Conservation (phyloP, 2,329 filamentous ascomycete species). For the Exserohilum turcica region DNA sequence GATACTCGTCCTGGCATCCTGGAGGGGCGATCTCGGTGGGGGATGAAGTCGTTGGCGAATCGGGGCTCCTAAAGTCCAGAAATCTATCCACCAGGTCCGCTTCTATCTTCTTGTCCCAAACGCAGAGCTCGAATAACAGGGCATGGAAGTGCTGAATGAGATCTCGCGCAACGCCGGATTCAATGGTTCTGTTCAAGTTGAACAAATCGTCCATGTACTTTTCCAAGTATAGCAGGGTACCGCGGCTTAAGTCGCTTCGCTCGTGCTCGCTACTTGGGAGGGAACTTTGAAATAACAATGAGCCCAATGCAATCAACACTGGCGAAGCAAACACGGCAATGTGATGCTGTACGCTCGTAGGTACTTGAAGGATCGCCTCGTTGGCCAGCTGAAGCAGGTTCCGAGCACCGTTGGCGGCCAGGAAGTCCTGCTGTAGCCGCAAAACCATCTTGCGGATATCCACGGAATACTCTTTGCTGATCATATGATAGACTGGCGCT, state of each 20-base stretch:
- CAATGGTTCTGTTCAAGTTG: conserved; percentile 33
- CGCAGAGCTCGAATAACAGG: conserved; percentile 33
- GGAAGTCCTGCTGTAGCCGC: conserved; percentile 31
- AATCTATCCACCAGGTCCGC: conserved; percentile 31
- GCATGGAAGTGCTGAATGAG: conserved; percentile 28
- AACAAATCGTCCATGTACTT: conserved; percentile 38
- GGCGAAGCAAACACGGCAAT: conserved; percentile 27
- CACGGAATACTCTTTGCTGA: conserved; percentile 35
- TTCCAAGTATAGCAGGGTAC: conserved; percentile 33
- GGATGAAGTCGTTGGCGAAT: conserved; percentile 28
- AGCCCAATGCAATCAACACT: conserved; percentile 31
- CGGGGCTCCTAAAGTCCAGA: conserved; percentile 29
- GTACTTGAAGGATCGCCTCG: conserved; percentile 27
- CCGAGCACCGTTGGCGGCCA: conserved; percentile 31
- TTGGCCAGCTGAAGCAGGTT: conserved; percentile 33
- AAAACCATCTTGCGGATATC: conserved; percentile 27
- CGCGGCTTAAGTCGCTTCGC: conserved; percentile 26
- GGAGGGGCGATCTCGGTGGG: conserved; percentile 7
- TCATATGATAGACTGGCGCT: conserved; percentile 28
- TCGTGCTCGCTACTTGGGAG: conserved; percentile 15
- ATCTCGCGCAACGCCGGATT: conserved; percentile 34
- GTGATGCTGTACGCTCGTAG: conserved; percentile 17
- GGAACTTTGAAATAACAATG: conserved; percentile 23
- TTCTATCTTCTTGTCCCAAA: conserved; percentile 33
- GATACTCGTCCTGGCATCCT: conserved; percentile 20